Base-by-base conservation (phyloP, 768 basidiomycete species). In the Lyophyllum shimeji region DNA sequence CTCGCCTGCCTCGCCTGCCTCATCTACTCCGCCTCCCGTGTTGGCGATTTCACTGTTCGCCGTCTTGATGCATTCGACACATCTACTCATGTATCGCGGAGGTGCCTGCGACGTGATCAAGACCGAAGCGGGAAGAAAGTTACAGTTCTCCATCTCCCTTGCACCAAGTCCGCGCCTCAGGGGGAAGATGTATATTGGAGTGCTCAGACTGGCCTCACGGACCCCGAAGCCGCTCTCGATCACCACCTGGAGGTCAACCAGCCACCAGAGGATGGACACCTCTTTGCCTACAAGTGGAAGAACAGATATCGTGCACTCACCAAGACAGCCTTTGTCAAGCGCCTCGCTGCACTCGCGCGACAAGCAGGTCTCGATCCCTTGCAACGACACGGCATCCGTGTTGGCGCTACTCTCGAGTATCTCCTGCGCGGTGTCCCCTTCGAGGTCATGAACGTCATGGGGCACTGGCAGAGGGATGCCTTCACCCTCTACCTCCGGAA, bases 401-500 rank as follows among this genome's bases (percentile, higher is more conserved):
- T 72, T 7, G 65, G 71, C 0, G 60, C 69, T 0, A 71, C 65
- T 0, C 56, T 69, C 0, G 58, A 66, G 29, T 71, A 71, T 20
- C 59, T 71, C 0, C 59, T 69, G 0, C 43, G 45, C 0, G 65
- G 65, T 0, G 52, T 67, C 4, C 53, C 58, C 0, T 57, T 59
- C 31, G 58, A 62, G 33, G 56, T 46, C 2, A 25, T 62, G 39
- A 62, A 62, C 33, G 56, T 25, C n/a, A 62, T 55, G 7, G 58
- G 61, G 3, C 25, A 45, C 1, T 62, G 60, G 57, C 25, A 29
- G 11, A 59, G 60, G 20, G 52, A 62, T 18, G 55, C 60, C 2
- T 62, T 59, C 40, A 31, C 17, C 5, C n/a, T 23, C 0, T 61
- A 61, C 20, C 54, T 61, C 2, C 13, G 21, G 0, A 59, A 59